These are phyloP conservation scores for Ceratobasidium sp. DNA, from an alignment of 1,284 basidiomycete genomes.

Conservation along the genomic window DNA sequence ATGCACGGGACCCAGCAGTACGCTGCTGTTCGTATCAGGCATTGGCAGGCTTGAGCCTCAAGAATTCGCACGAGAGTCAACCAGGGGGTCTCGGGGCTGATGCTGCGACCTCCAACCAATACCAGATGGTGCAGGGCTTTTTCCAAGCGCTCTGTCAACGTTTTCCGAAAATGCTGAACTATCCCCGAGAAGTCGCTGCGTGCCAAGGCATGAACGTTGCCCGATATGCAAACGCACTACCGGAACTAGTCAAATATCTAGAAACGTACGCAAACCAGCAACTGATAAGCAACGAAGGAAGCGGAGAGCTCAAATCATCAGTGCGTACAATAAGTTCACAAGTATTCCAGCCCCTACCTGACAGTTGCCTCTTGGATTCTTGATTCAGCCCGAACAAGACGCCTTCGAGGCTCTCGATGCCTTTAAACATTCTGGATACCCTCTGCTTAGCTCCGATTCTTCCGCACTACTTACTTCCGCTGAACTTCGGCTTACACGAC, in stretches of 20 bases:
- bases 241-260: not conserved
- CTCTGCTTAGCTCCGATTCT: not conserved
- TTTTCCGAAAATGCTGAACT: not conserved
- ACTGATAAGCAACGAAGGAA: not conserved
- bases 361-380: too few species aligned
- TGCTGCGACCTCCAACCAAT: not conserved
- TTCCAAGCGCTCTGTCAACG: constrained; percentile 8
- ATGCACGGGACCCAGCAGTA: not conserved
- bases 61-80: too few species aligned
- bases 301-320: too few species aligned
- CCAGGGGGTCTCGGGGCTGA: not conserved
- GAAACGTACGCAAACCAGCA: not conserved
- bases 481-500: not conserved
- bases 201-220: constrained; percentile 4
- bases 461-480: not conserved
- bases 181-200: constrained; percentile 5
- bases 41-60: not conserved
- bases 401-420: not conserved
- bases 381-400: not conserved
- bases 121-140: too few species aligned
- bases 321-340: too few species aligned
- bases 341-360: not conserved
- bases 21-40: not conserved
- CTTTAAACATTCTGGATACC: not conserved
- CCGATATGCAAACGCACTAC: not conserved